Base-by-base conservation (phyloP, 495 filamentous ascomycete species). In the Aspergillus haitiensis region DNA sequence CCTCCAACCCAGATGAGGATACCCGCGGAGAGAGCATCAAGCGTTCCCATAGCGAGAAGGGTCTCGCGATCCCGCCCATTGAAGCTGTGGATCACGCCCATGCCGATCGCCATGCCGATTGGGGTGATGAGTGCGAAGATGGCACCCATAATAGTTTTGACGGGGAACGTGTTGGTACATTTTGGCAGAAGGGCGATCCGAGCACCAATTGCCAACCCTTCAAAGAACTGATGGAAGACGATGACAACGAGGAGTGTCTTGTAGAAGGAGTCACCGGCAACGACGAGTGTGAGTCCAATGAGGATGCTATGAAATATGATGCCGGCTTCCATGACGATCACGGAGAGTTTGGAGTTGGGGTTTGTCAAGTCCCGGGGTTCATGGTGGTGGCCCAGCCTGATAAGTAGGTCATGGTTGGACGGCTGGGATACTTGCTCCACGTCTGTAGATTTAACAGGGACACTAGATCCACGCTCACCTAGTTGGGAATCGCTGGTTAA, bases 221-320 rank as follows among this genome's bases (percentile, higher is more conserved):
- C 88, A 48, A 75, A 73, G 55, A 65, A 71, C 68, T 90, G 89
- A 62, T 92, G 89, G 66, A 92, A 91, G 16, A 82, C 74, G 56
- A 92, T 90, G 18, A 88, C 89, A 31, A 89, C 76, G 3, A 92
- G 73, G 50, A 92, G 85, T 1, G 90, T 86, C 59, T 83, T 79
- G 67, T 91, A 92, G 34, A 74, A 74, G 7, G 69, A 73, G 66
- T 75, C 70, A 6, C 72, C 70, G 6, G 72, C 72, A 5, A 75
- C 72, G 8, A 75, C 72, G 2, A 75, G 64, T 0, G 72, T 75
- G 5, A 75, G 45, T 8, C 72, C 72, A 42, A 75, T 73, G 37
- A 74, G 64, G 15, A 89, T 79, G 2, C 85, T 88, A 73, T 90
- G 86, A 69, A 90, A 89, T 56, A 89, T 77, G 39, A 90, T 80